Base-by-base conservation (phyloP, 805 yeast genomes). In the Cyberlindnera mississippiensis region DNA sequence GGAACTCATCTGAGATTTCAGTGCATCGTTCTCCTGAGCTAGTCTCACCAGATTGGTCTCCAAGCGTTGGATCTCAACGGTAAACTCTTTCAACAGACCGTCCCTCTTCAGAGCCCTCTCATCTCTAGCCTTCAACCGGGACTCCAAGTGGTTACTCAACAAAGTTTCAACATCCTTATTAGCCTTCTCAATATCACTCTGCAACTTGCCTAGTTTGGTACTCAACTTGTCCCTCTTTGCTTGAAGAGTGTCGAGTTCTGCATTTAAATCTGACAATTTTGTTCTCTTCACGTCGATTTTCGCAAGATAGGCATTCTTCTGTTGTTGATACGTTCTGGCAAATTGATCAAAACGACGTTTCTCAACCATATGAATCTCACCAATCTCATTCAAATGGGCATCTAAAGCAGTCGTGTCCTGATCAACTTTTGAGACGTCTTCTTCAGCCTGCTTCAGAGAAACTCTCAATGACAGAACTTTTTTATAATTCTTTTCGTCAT, bases 401-500 rank as follows among this genome's bases (percentile, higher is more conserved):
- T 20, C 24, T 9, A 20, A 9, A 20, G 6, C 24, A 20, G 33
- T 20, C 13, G 42, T 31, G 17, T 40, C 49, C 19, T 33, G 38
- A 30, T 53, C 56, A 18, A 53, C 46, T 31, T 50, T 47, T 9
- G 48, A 33, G 9, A 52, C 48, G 17, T 56, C 61, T 15, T 50
- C 53, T 33, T 56, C 61, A 20, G 51, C 54, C 33, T 49, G 55
- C 31, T 55, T 53, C n/a, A 56, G 48, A 14, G 49, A 39, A 3
- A 33, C 20, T 45, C 57, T 48, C 20, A 57, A 39, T 1, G 48
- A 38, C 13, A 52, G 14, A 3, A 57, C 46, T 30, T 50, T 55
- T 27, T 52, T 57, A 34, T 46, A 52, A 29, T 55, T 75, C 46
- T 82, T 73, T 43, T 73, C 80, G 53, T 81, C 88, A 45, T 73